phyloP scores from a whole-genome alignment of 208 protist species.

The Naegleria fowleri region DNA sequence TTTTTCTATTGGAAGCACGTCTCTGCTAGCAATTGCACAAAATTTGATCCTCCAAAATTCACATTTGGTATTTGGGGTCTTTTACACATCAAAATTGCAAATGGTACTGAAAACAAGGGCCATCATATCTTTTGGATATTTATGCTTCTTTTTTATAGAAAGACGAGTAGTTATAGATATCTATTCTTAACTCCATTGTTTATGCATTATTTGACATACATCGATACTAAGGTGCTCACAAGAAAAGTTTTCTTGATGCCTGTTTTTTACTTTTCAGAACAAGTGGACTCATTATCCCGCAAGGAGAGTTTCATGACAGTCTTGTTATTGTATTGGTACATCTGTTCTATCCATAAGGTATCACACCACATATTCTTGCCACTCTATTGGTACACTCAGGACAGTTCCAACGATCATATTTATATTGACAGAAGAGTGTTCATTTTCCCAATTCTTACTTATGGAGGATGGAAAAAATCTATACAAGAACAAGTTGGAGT shows the following conservation, averaged over 20 bases:
- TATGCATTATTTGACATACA: background rate
- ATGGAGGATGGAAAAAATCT: background rate
- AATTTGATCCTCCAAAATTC: background rate
- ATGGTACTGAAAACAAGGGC: background rate
- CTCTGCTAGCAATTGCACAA: background rate
- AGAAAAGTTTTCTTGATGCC: background rate
- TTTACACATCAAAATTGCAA: background rate
- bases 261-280: background rate
- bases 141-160: background rate
- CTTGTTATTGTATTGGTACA: background rate
- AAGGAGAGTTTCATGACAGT: background rate
- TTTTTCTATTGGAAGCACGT: constrained; percentile 1
- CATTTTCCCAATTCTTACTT: background rate
- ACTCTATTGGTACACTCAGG: background rate
- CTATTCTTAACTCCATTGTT: background rate
- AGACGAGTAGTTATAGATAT: background rate
- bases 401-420: background rate
- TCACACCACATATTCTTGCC: background rate
- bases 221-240: background rate
- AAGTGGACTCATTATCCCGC: background rate
- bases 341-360: background rate
- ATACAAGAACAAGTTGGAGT: too few species aligned
- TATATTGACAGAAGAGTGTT: background rate
- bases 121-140: background rate
- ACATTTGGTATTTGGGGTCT: background rate